Percentiles rank a stretch among this genome's conserved stretches.
phyloP scores from a whole-genome alignment of 768 basidiomycete species.

The Rhizopogon vinicolor region DNA sequence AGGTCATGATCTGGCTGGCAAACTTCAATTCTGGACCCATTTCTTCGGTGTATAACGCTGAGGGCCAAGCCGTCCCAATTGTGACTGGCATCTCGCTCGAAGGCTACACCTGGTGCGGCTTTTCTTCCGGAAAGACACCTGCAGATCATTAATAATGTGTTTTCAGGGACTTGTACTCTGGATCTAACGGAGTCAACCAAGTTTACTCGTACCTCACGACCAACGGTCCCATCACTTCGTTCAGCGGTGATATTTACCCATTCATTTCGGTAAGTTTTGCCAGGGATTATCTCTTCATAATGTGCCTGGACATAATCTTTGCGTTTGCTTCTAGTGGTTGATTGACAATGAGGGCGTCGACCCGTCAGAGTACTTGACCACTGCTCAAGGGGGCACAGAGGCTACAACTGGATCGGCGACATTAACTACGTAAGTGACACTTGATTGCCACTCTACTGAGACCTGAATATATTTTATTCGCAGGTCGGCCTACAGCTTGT shows the following conservation, averaged over 20 bases:
- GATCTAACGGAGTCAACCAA: constrained; percentile 48
- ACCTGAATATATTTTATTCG: background rate
- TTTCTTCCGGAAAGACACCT: background rate
- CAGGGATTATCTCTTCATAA: background rate
- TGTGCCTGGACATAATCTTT: background rate
- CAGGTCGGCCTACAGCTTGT: constrained; percentile 43
- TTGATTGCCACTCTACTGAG: background rate
- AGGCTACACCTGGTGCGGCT: constrained; percentile 44
- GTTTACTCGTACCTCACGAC: constrained; percentile 47
- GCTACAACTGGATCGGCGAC: constrained; percentile 53
- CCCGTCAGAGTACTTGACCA: constrained; percentile 51
- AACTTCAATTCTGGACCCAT: constrained; percentile 57
- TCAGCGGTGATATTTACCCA: constrained; percentile 47
- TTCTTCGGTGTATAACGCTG: constrained; percentile 39
- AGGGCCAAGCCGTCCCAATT: constrained; percentile 43
- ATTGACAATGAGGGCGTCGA: constrained; percentile 39
- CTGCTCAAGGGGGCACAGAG: constrained; percentile 61
- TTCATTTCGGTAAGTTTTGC: constrained; percentile 42
- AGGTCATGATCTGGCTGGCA: constrained; percentile 66
- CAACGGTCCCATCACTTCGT: constrained; percentile 35
- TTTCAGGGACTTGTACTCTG: constrained; percentile 49
- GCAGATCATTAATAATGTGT: background rate
- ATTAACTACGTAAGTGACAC: constrained; percentile 43
- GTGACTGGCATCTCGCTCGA: constrained; percentile 37
- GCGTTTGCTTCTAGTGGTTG: constrained; percentile 38